Percentiles rank a stretch among this genome's conserved stretches.
phyloP scores from a whole-genome alignment of 2,329 filamentous ascomycete genomes.

The Hymenotorrendiella dingleyae region DNA sequence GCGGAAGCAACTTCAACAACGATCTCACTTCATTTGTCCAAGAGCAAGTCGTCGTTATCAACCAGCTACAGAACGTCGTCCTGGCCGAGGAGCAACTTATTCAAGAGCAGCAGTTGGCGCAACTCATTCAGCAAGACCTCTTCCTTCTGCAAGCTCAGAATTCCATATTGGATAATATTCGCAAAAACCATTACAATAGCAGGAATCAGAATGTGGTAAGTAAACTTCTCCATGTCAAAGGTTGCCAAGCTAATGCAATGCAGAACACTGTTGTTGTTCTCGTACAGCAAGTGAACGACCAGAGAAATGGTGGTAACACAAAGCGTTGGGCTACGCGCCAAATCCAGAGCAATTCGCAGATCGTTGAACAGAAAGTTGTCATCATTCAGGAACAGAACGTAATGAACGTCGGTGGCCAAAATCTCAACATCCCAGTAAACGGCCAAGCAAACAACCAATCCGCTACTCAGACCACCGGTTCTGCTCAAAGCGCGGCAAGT shows the following conservation, averaged over 20 bases:
- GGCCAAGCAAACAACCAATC: no score
- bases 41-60: constrained; percentile 15
- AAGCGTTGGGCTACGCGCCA: constrained; percentile 24
- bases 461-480: no score
- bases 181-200: constrained; percentile 26
- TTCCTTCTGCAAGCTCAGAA: constrained; percentile 13
- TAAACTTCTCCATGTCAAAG: not conserved
- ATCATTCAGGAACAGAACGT: constrained; percentile 14
- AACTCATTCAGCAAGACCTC: constrained; percentile 17
- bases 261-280: constrained; percentile 28
- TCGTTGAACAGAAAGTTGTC: constrained; percentile 14
- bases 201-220: constrained; percentile 24
- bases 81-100: constrained; percentile 10
- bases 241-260: constrained; percentile 7
- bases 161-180: constrained; percentile 26
- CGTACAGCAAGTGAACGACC: constrained; percentile 24
- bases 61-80: constrained; percentile 11
- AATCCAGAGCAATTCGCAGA: constrained; percentile 19
- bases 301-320: constrained; percentile 18
- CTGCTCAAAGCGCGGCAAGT: no score
- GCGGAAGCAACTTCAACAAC: constrained; percentile 6
- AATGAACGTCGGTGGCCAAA: constrained; percentile 9
- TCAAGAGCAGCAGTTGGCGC: constrained; percentile 10
- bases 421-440: not conserved
- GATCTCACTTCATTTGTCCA: constrained; percentile 9